Evolutionary conservation across 768 basidiomycete species (phyloP).

Genomic region (Mycena floridula): DNA sequence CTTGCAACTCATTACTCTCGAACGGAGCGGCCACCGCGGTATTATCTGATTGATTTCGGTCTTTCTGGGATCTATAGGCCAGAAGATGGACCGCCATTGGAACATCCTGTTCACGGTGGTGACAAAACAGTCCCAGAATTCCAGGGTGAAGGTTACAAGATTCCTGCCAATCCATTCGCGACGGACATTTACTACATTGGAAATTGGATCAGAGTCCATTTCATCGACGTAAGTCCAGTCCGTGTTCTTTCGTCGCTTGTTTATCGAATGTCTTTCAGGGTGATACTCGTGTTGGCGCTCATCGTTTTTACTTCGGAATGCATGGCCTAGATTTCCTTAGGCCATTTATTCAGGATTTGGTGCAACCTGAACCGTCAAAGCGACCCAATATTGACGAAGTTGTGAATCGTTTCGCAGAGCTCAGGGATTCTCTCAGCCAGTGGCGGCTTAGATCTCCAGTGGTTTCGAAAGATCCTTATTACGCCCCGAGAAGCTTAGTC

Average conservation of each 20-base stretch:
- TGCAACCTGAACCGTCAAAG: constrained; percentile 24
- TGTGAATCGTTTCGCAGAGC: constrained; percentile 20
- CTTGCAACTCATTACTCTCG: constrained; percentile 14
- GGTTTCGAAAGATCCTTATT: too few species aligned
- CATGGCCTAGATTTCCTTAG: constrained; percentile 21
- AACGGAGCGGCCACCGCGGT: constrained; percentile 23
- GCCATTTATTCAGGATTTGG: constrained; percentile 29
- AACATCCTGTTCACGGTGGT: constrained; percentile 27
- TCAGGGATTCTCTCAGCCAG: too few species aligned
- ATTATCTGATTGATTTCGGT: constrained; percentile 34
- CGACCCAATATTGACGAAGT: constrained; percentile 34
- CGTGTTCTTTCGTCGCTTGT: too few species aligned
- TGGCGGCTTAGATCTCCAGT: too few species aligned
- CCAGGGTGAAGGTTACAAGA: constrained; percentile 10
- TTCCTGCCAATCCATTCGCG: constrained; percentile 29
- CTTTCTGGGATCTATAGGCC: constrained; percentile 22
- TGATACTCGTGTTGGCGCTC: background rate
- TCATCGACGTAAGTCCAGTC: constrained; percentile 1
- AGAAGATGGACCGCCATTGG: constrained; percentile 15
- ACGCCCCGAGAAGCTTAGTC: too few species aligned
- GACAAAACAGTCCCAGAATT: constrained; percentile 38
- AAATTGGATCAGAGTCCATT: constrained; percentile 20
- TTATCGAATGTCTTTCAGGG: background rate
- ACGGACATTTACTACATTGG: constrained; percentile 40
- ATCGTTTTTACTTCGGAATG: background rate